Conservation (phyloP, 805 yeast genomes). For the Schwanniomyces occidentalis region DNA sequence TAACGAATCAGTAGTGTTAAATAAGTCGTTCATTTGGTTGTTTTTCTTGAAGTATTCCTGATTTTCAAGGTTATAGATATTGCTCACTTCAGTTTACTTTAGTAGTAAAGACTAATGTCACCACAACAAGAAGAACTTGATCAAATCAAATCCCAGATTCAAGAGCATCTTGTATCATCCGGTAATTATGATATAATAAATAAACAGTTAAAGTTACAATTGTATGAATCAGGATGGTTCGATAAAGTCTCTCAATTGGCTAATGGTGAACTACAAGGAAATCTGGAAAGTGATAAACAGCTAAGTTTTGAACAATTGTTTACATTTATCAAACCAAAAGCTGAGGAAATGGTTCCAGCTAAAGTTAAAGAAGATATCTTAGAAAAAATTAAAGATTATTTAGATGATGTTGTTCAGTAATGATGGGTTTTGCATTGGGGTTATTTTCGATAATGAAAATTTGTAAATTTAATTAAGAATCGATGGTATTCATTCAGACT, state of each 20-base stretch:
- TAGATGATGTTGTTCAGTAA: conserved; percentile 46
- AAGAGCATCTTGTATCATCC: conserved; percentile 66
- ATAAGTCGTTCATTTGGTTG: no score
- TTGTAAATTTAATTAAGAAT: no score
- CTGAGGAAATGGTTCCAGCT: conserved; percentile 70
- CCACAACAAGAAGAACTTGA: conserved; percentile 38
- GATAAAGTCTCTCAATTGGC: conserved; percentile 70
- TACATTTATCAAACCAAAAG: conserved; percentile 59
- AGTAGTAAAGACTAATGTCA: no score
- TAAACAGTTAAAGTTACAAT: conserved; percentile 57
- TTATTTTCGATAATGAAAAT: no score
- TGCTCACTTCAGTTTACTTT: no score
- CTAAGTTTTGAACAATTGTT: conserved; percentile 56
- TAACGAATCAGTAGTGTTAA: no score
- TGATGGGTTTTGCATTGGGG: no score
- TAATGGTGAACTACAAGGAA: conserved; percentile 41
- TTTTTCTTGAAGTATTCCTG: no score
- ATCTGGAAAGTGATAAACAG: conserved; percentile 10
- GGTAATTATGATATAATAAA: conserved; percentile 83
- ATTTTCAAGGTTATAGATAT: no score
- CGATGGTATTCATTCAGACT: no score
- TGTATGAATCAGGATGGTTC: conserved; percentile 83
- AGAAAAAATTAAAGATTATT: conserved; percentile 56
- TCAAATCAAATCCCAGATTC: conserved; percentile 59
- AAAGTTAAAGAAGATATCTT: conserved; percentile 61